Conservation (phyloP, 805 yeast genomes). For the Yarrowia sp. region DNA sequence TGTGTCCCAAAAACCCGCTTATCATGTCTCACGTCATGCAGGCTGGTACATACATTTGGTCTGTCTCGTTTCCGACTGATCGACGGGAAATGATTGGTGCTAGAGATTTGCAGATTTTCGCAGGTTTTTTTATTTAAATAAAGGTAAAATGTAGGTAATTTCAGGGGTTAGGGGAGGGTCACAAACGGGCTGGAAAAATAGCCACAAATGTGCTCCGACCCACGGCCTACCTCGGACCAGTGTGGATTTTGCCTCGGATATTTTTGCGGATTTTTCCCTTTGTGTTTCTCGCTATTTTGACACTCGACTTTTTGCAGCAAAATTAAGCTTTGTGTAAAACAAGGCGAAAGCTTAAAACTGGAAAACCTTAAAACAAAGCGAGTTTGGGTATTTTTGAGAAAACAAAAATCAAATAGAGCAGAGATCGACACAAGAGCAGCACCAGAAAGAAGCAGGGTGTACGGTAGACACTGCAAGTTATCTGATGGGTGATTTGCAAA, state of each 20-base stretch:
- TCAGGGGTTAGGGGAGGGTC: too few species aligned
- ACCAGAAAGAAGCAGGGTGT: not conserved
- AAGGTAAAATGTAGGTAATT: too few species aligned
- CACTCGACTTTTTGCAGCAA: not conserved
- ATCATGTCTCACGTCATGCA: not conserved
- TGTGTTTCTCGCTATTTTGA: not conserved
- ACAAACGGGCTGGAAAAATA: too few species aligned
- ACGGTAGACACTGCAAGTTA: not conserved
- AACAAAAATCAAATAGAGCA: too few species aligned
- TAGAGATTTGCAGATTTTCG: not conserved
- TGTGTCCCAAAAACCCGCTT: not conserved
- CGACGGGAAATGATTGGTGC: not conserved
- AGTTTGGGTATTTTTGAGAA: too few species aligned
- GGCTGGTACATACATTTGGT: not conserved
- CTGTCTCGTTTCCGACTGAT: not conserved
- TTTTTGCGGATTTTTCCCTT: not conserved
- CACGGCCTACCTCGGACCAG: too few species aligned
- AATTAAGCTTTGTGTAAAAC: not conserved
- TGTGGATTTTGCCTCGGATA: not conserved
- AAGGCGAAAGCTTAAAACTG: not conserved
- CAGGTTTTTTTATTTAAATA: too few species aligned
- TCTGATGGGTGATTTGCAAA: not conserved
- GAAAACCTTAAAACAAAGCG: too few species aligned
- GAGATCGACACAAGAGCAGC: not conserved
- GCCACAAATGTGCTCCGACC: too few species aligned